Percentiles rank a stretch among this genome's conserved stretches.
Evolutionary conservation across 495 filamentous ascomycete species (phyloP).

Genomic region (Daldinia caldariorum): DNA sequence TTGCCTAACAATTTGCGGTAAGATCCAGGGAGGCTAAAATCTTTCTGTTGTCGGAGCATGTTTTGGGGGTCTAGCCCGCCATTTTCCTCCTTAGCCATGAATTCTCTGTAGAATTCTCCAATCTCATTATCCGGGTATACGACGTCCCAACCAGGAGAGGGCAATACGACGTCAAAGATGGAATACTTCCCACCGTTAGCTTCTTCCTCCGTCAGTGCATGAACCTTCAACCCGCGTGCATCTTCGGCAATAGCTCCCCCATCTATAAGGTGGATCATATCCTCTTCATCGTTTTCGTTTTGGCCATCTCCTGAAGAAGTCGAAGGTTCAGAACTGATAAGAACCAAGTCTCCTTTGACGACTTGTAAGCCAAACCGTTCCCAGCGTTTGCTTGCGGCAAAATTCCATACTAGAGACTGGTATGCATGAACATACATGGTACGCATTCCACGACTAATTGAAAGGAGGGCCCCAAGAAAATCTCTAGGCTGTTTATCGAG

Average conservation of each 20-base stretch:
- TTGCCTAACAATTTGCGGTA: constrained; percentile 87
- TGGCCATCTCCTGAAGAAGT: constrained; percentile 32
- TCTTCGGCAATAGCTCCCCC: constrained; percentile 71
- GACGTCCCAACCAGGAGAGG: constrained; percentile 91
- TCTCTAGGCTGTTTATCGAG: constrained; percentile 67
- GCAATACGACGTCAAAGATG: constrained; percentile 92
- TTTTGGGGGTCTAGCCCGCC: constrained; percentile 82
- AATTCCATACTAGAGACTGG: constrained; percentile 94
- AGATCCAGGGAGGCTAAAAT: constrained; percentile 85
- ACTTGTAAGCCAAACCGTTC: constrained; percentile 73
- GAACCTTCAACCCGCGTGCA: constrained; percentile 76
- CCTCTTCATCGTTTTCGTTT: constrained; percentile 34
- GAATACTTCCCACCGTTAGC: constrained; percentile 79
- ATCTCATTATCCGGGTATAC: constrained; percentile 86
- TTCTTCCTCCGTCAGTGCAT: constrained; percentile 77
- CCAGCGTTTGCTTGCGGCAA: constrained; percentile 80
- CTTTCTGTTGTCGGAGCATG: constrained; percentile 87
- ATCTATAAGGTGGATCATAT: constrained; percentile 67
- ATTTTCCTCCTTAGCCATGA: constrained; percentile 82
- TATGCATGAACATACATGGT: constrained; percentile 98
- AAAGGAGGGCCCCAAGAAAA: constrained; percentile 79
- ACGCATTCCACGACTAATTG: constrained; percentile 78
- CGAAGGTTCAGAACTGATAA: constrained; percentile 58
- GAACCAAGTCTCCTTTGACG: constrained; percentile 85
- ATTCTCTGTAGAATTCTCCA: constrained; percentile 77